Evolutionary conservation across 2,329 filamentous ascomycete genomes (phyloP), one percentile per base, ranked within the genome.

Genomic region (Calycina herbarum): DNA sequence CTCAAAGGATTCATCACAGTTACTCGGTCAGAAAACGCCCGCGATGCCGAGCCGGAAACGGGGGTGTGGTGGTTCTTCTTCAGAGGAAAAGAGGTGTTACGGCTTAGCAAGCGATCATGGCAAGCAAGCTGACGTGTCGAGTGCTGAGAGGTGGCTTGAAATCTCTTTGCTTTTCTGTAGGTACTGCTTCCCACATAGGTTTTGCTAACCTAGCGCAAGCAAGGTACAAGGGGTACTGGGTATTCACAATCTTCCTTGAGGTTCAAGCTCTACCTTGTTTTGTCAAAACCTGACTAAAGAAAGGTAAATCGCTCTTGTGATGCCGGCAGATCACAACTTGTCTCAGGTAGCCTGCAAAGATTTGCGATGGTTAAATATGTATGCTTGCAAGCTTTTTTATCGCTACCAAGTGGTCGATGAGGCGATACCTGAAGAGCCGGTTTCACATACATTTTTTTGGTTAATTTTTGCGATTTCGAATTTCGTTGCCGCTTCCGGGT

Each of bases 71-170:
- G n/a, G 31, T 33, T 33, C 56, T 57, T 31, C 27, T 29, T 29
- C 20, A 8, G 56, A 57, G 29, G 51, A n/a, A 20, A 29, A 31
- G 56, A 35, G 24, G 33, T 35, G 33, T 31, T 57, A 57, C 58
- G 35, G 58, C 27, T 40, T 20, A 60, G 10, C 15, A 42, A 29
- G 40, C 15, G 33, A 17, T 60, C 27, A 42, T 27, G 59, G 38
- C 35, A 42, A 31, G 59, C 38, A 42, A 31, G 59, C 38, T 60
- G 56, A 58, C 56, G 59, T 60, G 59, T 40, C 59, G 35, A 45
- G 38, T 60, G 20, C 24, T 60, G 33, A 60, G 58, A 42, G 38
- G 58, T 42, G 31, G 29, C 17, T 40, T 11, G 24, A 24, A n/a
- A n/a, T 60, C 35, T 42, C 35, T 60, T 27, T 27, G 38, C 58